Conservation (phyloP, 495 filamentous ascomycete species). For the Thermochaetoides thermophila region DNA sequence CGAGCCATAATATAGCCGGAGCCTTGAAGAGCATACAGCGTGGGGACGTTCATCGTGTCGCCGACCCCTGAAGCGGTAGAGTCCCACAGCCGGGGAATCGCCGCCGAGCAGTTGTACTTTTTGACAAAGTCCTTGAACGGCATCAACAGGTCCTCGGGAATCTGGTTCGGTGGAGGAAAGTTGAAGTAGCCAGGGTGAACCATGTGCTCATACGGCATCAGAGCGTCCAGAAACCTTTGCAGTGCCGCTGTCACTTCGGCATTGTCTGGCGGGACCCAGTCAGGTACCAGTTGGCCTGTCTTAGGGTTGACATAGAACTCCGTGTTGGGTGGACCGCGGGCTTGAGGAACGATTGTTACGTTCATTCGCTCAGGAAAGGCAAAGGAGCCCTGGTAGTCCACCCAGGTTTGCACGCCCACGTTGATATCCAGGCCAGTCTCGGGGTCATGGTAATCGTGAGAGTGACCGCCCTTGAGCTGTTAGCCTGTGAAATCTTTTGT, state of each 20-base stretch:
- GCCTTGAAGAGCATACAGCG: slow-evolving; percentile 22
- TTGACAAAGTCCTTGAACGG: slow-evolving; percentile 28
- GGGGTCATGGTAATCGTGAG: slow-evolving; percentile 22
- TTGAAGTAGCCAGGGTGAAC: slow-evolving; percentile 23
- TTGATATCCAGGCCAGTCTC: slow-evolving; percentile 18
- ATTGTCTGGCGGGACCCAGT: slow-evolving; percentile 3
- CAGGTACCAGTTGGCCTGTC: slow-evolving; percentile 15
- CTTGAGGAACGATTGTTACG: slow-evolving; percentile 14
- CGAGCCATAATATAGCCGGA: slow-evolving; percentile 23
- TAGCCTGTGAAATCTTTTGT: too few species aligned
- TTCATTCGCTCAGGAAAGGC: slow-evolving; percentile 21
- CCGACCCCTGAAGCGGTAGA: slow-evolving; percentile 22
- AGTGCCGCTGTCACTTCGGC: slow-evolving; percentile 15
- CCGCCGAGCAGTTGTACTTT: slow-evolving; percentile 14
- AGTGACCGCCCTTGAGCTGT: slow-evolving; percentile 28
- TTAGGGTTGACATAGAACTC: slow-evolving; percentile 23
- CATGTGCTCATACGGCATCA: slow-evolving; percentile 22
- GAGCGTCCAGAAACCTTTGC: slow-evolving; percentile 18
- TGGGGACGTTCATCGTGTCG: slow-evolving; percentile 22
- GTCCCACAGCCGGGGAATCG: slow-evolving; percentile 7
- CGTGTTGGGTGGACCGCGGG: slow-evolving; percentile 5
- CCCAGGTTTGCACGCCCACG: slow-evolving; percentile 22
- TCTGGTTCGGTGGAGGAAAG: slow-evolving; percentile 16
- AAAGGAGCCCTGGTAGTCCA: slow-evolving; percentile 10
- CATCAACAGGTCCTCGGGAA: slow-evolving; percentile 31